Conservation (phyloP, 345 rosid genomes). For the Sonneratia caseolaris region DNA sequence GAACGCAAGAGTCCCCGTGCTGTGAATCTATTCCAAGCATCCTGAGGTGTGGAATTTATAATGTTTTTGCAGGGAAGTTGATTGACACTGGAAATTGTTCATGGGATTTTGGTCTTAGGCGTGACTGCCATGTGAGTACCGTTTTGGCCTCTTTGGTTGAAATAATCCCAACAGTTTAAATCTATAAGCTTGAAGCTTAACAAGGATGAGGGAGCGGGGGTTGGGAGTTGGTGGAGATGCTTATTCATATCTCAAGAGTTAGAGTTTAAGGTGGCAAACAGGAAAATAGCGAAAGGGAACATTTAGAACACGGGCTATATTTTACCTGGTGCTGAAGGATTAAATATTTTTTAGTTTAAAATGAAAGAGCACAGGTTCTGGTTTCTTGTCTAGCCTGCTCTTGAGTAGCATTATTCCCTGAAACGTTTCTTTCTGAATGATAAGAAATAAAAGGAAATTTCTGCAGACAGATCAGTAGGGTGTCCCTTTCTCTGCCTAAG, state of each 20-base stretch:
- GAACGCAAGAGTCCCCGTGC: background rate
- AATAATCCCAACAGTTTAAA: background rate
- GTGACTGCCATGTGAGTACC: background rate
- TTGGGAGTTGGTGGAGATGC: background rate
- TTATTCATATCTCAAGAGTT: background rate
- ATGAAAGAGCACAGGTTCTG: too few species aligned
- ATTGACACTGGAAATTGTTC: background rate
- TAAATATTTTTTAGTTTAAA: too few species aligned
- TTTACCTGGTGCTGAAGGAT: background rate
- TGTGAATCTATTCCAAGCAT: background rate
- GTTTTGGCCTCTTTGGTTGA: background rate
- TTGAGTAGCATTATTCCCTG: background rate
- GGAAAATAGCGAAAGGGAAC: background rate
- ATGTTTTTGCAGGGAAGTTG: background rate
- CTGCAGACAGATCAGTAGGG: background rate
- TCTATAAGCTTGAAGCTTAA: background rate
- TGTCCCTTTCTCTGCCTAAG: too few species aligned
- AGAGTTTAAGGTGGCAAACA: too few species aligned
- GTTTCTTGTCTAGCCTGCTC: too few species aligned
- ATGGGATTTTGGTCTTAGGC: background rate
- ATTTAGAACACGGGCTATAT: background rate
- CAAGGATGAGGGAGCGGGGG: too few species aligned
- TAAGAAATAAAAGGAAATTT: background rate
- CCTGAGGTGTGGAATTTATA: background rate
- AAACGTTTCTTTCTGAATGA: background rate